Conservation (phyloP, 1,139 yeast genomes). For the Tardiomyces depauwii region DNA sequence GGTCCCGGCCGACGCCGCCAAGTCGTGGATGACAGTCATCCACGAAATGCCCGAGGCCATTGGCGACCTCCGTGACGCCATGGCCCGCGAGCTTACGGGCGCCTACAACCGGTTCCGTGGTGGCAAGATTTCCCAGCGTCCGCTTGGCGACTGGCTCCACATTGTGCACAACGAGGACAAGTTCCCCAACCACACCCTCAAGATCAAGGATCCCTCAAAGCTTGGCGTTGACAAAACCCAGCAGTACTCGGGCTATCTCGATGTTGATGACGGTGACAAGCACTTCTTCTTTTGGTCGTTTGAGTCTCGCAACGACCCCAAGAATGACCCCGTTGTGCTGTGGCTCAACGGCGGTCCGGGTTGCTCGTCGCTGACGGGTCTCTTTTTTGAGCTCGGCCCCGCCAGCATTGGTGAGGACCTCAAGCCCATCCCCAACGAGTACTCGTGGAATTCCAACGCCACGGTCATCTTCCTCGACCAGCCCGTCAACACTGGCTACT, state of each 20-base stretch:
- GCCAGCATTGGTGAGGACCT: slow-evolving; percentile 37
- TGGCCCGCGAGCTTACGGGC: background rate
- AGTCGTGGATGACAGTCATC: background rate
- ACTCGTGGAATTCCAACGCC: slow-evolving; percentile 63
- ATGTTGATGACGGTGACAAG: slow-evolving; percentile 67
- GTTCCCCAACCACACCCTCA: slow-evolving; percentile 22
- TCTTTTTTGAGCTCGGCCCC: slow-evolving; percentile 60
- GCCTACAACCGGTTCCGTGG: background rate
- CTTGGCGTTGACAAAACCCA: slow-evolving; percentile 22
- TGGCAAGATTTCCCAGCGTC: background rate
- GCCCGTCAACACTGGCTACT: slow-evolving; percentile 70
- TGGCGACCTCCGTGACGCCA: background rate
- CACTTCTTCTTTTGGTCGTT: slow-evolving; percentile 77
- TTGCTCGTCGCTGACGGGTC: slow-evolving; percentile 57
- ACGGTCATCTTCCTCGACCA: slow-evolving; percentile 61
- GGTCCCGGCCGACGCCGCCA: background rate
- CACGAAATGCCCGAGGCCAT: background rate
- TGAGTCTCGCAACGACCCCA: slow-evolving; percentile 59
- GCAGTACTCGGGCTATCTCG: slow-evolving; percentile 64
- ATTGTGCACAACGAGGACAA: slow-evolving; percentile 1
- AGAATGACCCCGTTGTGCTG: slow-evolving; percentile 49
- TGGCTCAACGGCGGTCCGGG: slow-evolving; percentile 78
- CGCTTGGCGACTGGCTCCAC: background rate
- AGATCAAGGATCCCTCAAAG: slow-evolving; percentile 20
- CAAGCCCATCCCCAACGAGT: slow-evolving; percentile 40